Base-by-base conservation (phyloP, 352 stramenopile species). In the Globisporangium heterothallicum region DNA sequence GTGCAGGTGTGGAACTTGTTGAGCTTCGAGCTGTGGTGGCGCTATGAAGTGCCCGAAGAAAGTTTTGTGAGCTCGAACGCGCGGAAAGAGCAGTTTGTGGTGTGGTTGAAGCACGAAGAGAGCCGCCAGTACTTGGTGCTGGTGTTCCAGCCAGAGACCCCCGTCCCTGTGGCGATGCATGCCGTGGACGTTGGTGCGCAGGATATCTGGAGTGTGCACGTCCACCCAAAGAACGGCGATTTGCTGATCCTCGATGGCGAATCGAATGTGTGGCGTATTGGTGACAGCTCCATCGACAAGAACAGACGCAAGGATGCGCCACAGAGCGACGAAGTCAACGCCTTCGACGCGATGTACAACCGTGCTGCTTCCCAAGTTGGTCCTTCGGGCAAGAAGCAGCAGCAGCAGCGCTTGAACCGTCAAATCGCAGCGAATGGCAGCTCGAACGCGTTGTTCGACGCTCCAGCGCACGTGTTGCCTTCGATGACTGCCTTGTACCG, bases 401-500 rank as follows among this genome's bases (percentile, higher is more conserved):
- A 49, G 18, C 44, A 70, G 54, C 19, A 46, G 21, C 16, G 35
- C 19, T 42, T 18, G n/a, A n/a, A 25, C 48, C 44, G 41, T 34
- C 42, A 71, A 35, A 57, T 40, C 21, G 49, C 59, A 7, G 27
- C 49, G 18, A 54, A 57, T 26, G 26, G 14, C 19, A 48, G 24
- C 38, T 29, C 44, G 34, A 72, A 48, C 41, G 71, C 61, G 24
- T 63, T 94, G 51, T 92, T 94, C 59, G 77, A 91, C 25, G 84
- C 81, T 6, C 81, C 84, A 9, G 76, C 75, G 13, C 84, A 94
- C 63, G 84, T 92, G 36, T 53, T 94, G 51, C 84, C 84, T 42
- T 88, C 81, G 13, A 89, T 94, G 72, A 85, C 80, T 38, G 72
- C 78, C 26, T 61, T 94, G 34, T 94, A 92, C 63, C 65, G 78